Percentiles rank a stretch among this genome's conserved stretches.
These are phyloP conservation scores for Flaveria bidentis DNA, from an alignment of 129 eudicot genomes.

Conservation along the genomic window DNA sequence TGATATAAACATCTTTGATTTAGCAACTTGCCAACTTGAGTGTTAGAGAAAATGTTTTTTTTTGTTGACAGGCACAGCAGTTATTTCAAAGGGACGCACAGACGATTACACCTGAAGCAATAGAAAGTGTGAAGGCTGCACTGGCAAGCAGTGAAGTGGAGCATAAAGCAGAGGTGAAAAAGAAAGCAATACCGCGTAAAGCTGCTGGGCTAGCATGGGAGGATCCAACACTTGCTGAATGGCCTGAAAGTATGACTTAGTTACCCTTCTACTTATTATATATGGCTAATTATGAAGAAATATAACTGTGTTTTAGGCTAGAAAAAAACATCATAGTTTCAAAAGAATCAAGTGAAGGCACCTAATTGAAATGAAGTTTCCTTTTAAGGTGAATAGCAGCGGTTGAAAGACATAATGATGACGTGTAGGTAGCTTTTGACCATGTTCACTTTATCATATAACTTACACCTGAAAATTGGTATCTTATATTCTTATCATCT, in stretches of 20 bases:
- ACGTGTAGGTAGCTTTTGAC: neutral
- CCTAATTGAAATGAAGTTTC: neutral
- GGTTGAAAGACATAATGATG: neutral
- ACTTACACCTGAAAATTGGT: neutral
- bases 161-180: constrained; percentile 88
- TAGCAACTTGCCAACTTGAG: neutral
- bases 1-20: neutral
- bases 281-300: neutral
- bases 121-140: constrained; percentile 95
- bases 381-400: neutral
- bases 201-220: constrained; percentile 97
- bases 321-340: neutral
- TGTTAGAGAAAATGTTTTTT: neutral
- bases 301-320: neutral
- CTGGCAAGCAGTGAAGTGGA: constrained; percentile 90
- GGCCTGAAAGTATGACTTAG: constrained; percentile 83
- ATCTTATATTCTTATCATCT: neutral
- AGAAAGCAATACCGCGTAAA: constrained; percentile 89
- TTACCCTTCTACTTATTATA: neutral
- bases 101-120: constrained; percentile 90
- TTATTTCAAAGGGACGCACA: constrained; percentile 91
- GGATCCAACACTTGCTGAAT: constrained; percentile 96
- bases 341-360: neutral
- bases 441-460: neutral
- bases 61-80: constrained; percentile 70